These are phyloP conservation scores for Delitschia confertaspora DNA, from an alignment of 495 filamentous ascomycete species.

Conservation along the genomic window DNA sequence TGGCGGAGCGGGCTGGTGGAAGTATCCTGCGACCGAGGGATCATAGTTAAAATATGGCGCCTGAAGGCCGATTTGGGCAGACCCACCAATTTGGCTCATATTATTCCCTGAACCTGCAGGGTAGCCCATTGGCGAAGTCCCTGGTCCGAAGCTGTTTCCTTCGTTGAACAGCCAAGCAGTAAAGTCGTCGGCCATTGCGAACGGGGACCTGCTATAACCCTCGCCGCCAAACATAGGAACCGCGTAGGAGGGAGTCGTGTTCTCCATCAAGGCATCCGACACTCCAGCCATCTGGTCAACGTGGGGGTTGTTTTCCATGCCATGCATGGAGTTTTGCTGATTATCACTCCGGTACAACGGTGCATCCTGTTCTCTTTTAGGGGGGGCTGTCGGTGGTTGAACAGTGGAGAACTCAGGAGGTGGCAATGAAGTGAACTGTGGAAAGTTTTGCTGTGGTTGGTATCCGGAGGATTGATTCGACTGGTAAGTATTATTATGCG, in stretches of 20 bases:
- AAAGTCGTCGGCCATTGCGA: conserved; percentile 85
- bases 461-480: conserved; percentile 9
- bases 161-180: conserved; percentile 85
- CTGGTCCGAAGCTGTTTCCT: conserved; percentile 27
- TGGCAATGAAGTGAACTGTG: conserved; percentile 23
- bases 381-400: conserved; percentile 3
- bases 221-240: conserved; percentile 82
- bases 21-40: conserved; percentile 25
- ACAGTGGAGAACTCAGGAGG: conserved; percentile 22
- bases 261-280: conserved; percentile 46
- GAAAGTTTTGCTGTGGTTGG: conserved; percentile 25
- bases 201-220: conserved; percentile 73
- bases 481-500: conserved; percentile 15
- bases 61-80: conserved; percentile 27
- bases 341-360: conserved; percentile 22
- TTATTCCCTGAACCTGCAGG: conserved; percentile 6
- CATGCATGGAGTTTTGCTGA: conserved; percentile 21
- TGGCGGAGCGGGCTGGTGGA: conserved; percentile 28
- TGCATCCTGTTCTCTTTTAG: conserved; percentile 16
- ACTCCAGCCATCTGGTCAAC: conserved; percentile 32
- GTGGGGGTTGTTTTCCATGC: conserved; percentile 17
- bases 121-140: conserved; percentile 25
- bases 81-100: conserved; percentile 5
- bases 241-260: conserved; percentile 56
- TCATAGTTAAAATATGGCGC: conserved; percentile 32